These are phyloP conservation scores for Kregervanrija pseudodelftensis DNA, from an alignment of 805 yeast species.

Conservation along the genomic window DNA sequence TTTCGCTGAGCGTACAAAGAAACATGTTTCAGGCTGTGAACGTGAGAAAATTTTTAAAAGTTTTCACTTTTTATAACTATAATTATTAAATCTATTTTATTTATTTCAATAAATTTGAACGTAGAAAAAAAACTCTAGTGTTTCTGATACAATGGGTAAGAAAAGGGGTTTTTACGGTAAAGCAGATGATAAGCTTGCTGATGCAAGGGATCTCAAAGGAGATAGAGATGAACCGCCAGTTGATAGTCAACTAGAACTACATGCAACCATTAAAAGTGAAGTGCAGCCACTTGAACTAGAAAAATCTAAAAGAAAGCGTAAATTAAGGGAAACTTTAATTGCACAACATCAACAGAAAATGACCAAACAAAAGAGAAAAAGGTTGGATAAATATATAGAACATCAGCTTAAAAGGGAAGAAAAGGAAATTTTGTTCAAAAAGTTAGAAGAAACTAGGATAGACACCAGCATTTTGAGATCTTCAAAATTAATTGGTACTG, in stretches of 20 bases:
- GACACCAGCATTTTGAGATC: constrained; percentile 67
- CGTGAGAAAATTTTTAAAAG: too few species aligned
- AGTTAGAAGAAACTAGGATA: constrained; percentile 58
- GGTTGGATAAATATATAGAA: constrained; percentile 87
- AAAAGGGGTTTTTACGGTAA: constrained; percentile 9
- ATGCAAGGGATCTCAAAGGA: neutral
- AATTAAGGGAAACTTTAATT: constrained; percentile 49
- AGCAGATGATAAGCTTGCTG: constrained; percentile 2
- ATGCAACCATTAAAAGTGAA: constrained; percentile 38
- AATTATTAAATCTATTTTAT: too few species aligned
- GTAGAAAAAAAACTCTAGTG: too few species aligned
- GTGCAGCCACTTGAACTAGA: constrained; percentile 47
- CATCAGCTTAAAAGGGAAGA: constrained; percentile 88
- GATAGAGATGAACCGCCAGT: constrained; percentile 15
- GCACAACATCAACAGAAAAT: constrained; percentile 61
- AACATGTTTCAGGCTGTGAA: too few species aligned
- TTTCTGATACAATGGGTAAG: constrained; percentile 2
- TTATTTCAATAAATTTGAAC: too few species aligned
- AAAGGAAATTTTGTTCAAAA: constrained; percentile 66
- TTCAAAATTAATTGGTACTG: constrained; percentile 73
- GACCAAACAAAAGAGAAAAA: constrained; percentile 61
- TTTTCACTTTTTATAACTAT: too few species aligned
- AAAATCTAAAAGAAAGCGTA: constrained; percentile 55
- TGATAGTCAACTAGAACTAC: too few species aligned
- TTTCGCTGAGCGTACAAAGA: too few species aligned